These are phyloP conservation scores for Trebouxia sp. DNA, from an alignment of 139 green algal genomes.

Conservation along the genomic window DNA sequence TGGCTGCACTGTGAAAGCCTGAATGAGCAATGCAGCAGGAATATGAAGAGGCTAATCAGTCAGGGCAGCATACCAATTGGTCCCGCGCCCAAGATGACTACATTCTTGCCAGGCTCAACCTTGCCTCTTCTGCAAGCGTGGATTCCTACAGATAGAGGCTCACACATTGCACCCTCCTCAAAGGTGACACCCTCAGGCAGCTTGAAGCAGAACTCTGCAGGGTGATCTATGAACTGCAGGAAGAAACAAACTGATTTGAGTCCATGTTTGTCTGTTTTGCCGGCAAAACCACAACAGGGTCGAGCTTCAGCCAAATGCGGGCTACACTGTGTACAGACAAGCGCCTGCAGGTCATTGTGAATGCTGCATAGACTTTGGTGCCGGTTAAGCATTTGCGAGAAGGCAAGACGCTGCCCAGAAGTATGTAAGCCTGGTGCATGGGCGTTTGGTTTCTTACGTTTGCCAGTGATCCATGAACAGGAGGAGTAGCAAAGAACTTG, in stretches of 20 bases:
- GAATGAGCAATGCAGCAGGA: not conserved
- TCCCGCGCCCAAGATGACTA: conserved; percentile 61
- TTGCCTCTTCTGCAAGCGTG: conserved; percentile 54
- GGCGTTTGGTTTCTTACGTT: not conserved
- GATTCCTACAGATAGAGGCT: conserved; percentile 56
- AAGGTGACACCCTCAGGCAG: conserved; percentile 48
- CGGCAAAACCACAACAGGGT: no score
- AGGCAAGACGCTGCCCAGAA: not conserved
- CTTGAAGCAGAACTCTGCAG: conserved; percentile 61
- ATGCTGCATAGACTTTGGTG: no score
- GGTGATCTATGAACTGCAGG: conserved; percentile 53
- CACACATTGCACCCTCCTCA: conserved; percentile 66
- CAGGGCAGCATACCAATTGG: conserved; percentile 50
- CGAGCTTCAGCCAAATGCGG: no score
- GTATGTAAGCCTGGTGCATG: no score
- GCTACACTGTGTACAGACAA: no score
- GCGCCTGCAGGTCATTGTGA: no score
- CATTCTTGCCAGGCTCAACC: conserved; percentile 47
- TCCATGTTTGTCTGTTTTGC: no score
- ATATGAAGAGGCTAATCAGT: not conserved
- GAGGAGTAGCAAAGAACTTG: conserved; percentile 54
- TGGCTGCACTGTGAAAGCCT: not conserved
- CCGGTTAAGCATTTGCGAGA: no score
- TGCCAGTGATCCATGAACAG: conserved; percentile 44
- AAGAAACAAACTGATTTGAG: not conserved